Evolutionary conservation across 805 yeast genomes (phyloP).

Genomic region (Blastobotrys robertii): DNA sequence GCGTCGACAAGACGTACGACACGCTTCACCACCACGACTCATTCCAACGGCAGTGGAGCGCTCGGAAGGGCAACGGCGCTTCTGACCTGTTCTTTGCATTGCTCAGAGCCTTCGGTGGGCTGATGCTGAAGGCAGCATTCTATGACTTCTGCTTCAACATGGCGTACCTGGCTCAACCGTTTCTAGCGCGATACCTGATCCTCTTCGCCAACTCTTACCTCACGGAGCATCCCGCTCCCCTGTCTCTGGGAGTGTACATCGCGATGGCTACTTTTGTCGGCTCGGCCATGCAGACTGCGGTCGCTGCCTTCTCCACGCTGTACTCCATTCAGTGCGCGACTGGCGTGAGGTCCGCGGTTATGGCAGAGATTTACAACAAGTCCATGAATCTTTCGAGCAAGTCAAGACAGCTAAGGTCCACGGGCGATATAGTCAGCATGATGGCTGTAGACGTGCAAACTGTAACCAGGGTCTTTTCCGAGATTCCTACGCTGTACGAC

Average conservation of each 20-base stretch:
- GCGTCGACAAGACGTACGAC: slow-evolving; percentile 57
- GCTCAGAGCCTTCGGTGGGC: slow-evolving; percentile 60
- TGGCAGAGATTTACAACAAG: slow-evolving; percentile 58
- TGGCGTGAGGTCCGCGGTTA: slow-evolving; percentile 56
- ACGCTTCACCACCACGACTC: slow-evolving; percentile 42
- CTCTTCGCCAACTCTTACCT: slow-evolving; percentile 42
- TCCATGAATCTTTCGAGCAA: slow-evolving; percentile 47
- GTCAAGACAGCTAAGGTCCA: slow-evolving; percentile 47
- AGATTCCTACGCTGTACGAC: slow-evolving; percentile 77
- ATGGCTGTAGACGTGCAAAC: slow-evolving; percentile 66
- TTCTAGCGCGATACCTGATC: slow-evolving; percentile 59
- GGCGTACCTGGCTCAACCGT: slow-evolving; percentile 79
- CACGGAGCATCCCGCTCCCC: slow-evolving; percentile 25
- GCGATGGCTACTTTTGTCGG: slow-evolving; percentile 54
- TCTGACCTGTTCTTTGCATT: slow-evolving; percentile 52
- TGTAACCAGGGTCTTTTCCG: slow-evolving; percentile 58
- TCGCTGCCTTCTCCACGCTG: slow-evolving; percentile 54
- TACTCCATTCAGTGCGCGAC: slow-evolving; percentile 41
- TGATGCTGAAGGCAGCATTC: slow-evolving; percentile 58
- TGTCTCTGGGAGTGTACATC: slow-evolving; percentile 52
- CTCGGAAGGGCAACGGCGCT: slow-evolving; percentile 32
- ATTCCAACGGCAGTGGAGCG: slow-evolving; percentile 54
- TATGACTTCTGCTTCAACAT: slow-evolving; percentile 68
- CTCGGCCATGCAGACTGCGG: slow-evolving; percentile 45
- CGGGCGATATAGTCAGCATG: slow-evolving; percentile 75